Evolutionary conservation across 345 rosid genomes (phyloP).

Genomic region (Rhizophora apiculata): DNA sequence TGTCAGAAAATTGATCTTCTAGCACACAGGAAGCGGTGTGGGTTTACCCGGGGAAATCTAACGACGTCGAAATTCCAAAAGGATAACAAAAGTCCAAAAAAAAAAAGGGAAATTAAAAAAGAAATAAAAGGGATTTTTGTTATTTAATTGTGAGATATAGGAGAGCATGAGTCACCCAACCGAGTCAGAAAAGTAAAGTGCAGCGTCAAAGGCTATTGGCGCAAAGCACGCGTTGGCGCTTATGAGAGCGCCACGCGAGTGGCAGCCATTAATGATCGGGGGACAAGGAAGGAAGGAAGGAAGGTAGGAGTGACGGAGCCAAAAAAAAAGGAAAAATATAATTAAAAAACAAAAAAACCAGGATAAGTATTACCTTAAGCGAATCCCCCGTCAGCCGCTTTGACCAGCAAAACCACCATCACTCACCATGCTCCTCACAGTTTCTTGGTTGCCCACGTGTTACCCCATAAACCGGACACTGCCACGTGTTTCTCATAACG

Average conservation of each 20-base stretch:
- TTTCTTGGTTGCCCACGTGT: background rate
- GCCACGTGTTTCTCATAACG: constrained; percentile 9
- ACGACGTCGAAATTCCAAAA: too few species aligned
- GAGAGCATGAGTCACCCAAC: background rate
- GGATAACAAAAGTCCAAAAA: too few species aligned
- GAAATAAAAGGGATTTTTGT: too few species aligned
- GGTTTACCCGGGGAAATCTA: too few species aligned
- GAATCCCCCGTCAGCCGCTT: constrained; percentile 3
- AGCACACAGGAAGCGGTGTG: too few species aligned
- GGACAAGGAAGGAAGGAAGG: too few species aligned
- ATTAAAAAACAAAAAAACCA: background rate
- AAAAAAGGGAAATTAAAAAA: too few species aligned
- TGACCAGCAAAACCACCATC: constrained; percentile 19
- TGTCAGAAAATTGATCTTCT: too few species aligned
- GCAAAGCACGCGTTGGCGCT: constrained; percentile 22
- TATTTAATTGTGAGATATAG: too few species aligned
- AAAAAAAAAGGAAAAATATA: background rate
- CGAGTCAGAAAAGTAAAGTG: background rate
- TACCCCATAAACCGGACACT: background rate
- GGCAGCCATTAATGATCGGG: constrained; percentile 47
- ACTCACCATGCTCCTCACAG: constrained; percentile 11
- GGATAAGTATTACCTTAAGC: constrained; percentile 27
- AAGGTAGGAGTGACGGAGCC: constrained; percentile 11
- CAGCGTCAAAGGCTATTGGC: constrained; percentile 10
- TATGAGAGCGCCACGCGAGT: constrained; percentile 11